Evolutionary conservation across 495 filamentous ascomycete genomes (phyloP).

Genomic region (Penicillium canescens): DNA sequence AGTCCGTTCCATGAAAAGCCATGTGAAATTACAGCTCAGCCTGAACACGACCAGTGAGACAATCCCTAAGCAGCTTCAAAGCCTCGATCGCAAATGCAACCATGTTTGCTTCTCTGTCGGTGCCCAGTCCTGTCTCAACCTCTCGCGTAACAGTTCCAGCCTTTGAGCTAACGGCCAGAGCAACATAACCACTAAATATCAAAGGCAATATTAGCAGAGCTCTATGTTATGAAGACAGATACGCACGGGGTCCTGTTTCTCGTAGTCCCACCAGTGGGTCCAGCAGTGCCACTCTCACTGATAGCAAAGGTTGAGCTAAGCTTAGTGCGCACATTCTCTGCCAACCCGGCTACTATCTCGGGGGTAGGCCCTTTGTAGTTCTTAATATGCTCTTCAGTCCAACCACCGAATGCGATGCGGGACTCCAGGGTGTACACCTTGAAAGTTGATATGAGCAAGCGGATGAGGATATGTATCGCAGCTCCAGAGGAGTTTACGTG

Average conservation of each 20-base stretch:
- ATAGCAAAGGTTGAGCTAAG: constrained; percentile 56
- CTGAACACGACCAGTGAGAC: too few species aligned
- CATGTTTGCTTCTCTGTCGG: constrained; percentile 60
- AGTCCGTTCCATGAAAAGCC: too few species aligned
- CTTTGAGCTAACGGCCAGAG: constrained; percentile 53
- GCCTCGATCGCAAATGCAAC: constrained; percentile 58
- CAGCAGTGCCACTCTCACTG: constrained; percentile 61
- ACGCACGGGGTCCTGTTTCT: constrained; percentile 58
- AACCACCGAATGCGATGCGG: constrained; percentile 59
- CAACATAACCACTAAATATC: constrained; percentile 54
- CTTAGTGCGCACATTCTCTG: constrained; percentile 51
- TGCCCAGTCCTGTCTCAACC: constrained; percentile 48
- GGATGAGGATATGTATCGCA: too few species aligned
- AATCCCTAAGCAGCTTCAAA: constrained; percentile 54
- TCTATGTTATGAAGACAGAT: background rate
- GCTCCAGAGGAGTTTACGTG: too few species aligned
- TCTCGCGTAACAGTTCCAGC: constrained; percentile 51
- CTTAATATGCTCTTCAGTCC: constrained; percentile 52
- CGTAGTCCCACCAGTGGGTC: constrained; percentile 58
- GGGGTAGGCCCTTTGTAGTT: constrained; percentile 57
- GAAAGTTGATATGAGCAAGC: constrained; percentile 27
- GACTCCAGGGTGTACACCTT: constrained; percentile 56
- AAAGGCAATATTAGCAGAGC: too few species aligned
- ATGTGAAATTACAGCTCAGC: too few species aligned
- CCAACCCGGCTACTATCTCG: constrained; percentile 55